Base-by-base conservation (phyloP, 2,329 filamentous ascomycete species). In the Phaeomoniella chlamydospora region DNA sequence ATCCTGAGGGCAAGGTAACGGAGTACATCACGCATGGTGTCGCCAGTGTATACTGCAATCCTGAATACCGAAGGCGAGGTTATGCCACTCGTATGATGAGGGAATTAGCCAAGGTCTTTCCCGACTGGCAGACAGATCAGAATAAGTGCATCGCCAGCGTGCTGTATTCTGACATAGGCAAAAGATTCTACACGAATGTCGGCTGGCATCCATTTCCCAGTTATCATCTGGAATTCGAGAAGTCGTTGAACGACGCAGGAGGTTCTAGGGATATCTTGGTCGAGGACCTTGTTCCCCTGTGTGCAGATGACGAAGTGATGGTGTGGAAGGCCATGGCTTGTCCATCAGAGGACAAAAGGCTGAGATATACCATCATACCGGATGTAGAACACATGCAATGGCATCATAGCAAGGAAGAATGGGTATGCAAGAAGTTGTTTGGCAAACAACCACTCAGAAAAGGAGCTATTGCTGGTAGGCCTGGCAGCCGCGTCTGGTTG, bases 1-100 rank as follows among this genome's bases (percentile, higher is more conserved):
- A 43, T 13, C 49, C 50, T 0, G 49, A 56, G 4, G 56, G 57
- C 31, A 43, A 45, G 26, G 49, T 57, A 19, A 47, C 50, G 4
- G 41, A 47, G 14, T 32, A 43, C 10, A 42, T 48, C 18, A 38
- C 41, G 13, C 44, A 51, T 26, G 43, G 47, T 5, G 31, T 49
- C 34, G 47, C 47, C 10, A 49, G 46, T 38, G 45, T 49, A 19
- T 50, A 43, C 39, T 47, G 42, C 29, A 31, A 45, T 15, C 39
- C 41, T 4, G 29, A 35, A 12, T 43, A 44, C 26, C 41, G 47
- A 17, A 31, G 38, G 13, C 40, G 41, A 15, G 48, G 47, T 3
- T 49, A 47, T 36, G 46, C 46, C 3, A 43, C 43, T 10, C 37
- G 48, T 17, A 15, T 49, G 13, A 33, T 50, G 36, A 38, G 29